Percentiles rank a stretch among this genome's conserved stretches.
Evolutionary conservation across 306 rosid species (phyloP).

Genomic region (Ceratonia siliqua): DNA sequence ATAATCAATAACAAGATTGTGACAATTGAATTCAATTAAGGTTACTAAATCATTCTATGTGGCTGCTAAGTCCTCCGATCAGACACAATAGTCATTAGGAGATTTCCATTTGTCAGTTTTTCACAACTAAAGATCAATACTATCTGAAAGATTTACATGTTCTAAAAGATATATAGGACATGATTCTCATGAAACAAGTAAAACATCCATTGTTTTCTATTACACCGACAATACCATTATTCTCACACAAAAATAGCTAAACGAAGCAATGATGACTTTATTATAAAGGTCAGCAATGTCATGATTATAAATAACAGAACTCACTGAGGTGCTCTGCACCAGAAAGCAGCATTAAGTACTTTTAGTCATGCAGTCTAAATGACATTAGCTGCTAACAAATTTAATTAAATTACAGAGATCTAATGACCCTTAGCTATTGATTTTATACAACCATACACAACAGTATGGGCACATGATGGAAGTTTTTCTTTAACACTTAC

Average conservation of each 20-base stretch:
- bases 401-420: too few relatives aligned
- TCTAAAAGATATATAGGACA: background rate
- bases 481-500: too few relatives aligned
- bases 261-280: background rate
- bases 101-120: background rate
- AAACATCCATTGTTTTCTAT: background rate
- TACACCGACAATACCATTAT: background rate
- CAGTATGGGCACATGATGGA: background rate
- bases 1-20: background rate
- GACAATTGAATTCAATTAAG: background rate
- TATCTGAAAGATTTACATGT: background rate
- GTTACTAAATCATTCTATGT: background rate
- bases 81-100: background rate
- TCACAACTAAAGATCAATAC: background rate
- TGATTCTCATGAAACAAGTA: background rate
- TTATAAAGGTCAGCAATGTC: background rate
- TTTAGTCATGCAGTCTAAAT: background rate
- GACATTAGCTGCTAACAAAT: background rate
- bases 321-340: background rate
- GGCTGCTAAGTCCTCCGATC: background rate
- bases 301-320: background rate
- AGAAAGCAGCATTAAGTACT: background rate
- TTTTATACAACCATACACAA: background rate
- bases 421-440: too few relatives aligned
- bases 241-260: background rate